Conservation (phyloP, 2,329 filamentous ascomycete species). For the Colletotrichum sidae region DNA sequence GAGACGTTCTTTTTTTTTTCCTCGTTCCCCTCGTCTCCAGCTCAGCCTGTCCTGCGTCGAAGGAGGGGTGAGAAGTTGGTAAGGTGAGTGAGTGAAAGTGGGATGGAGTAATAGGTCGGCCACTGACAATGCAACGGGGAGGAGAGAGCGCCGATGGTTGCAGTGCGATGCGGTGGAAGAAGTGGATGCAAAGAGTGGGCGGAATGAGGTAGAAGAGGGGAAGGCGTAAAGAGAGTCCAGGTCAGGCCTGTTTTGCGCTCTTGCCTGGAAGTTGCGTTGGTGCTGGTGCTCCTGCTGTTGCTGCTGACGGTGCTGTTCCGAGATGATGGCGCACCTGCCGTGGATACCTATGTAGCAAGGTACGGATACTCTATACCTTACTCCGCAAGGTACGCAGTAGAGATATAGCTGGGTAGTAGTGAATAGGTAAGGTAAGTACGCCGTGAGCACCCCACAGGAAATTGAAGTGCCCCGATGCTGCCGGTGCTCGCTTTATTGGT, state of each 20-base stretch:
- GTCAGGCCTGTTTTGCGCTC: constrained; percentile 21
- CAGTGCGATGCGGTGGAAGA: constrained; percentile 13
- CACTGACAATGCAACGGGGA: constrained; percentile 21
- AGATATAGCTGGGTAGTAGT: too few species aligned
- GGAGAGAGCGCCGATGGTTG: constrained; percentile 15
- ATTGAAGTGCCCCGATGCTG: too few species aligned
- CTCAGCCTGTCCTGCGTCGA: not conserved
- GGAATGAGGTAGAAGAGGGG: constrained; percentile 33
- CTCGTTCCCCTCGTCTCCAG: not conserved
- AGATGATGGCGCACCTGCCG: too few species aligned
- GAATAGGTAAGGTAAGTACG: too few species aligned
- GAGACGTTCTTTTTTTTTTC: constrained; percentile 34
- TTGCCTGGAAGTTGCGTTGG: not conserved
- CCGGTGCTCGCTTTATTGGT: too few species aligned
- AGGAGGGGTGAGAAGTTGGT: constrained; percentile 30
- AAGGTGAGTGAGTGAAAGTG: constrained; percentile 1
- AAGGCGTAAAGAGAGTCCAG: constrained; percentile 33
- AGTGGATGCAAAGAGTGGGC: constrained; percentile 21
- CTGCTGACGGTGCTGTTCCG: not conserved
- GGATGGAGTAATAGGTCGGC: constrained; percentile 24
- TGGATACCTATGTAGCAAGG: too few species aligned
- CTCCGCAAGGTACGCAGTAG: too few species aligned
- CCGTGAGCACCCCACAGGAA: too few species aligned
- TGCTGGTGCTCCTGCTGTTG: not conserved
- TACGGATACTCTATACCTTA: too few species aligned